These are phyloP conservation scores for Bombardia bombarda DNA, from an alignment of 495 filamentous ascomycete species.

Conservation along the genomic window DNA sequence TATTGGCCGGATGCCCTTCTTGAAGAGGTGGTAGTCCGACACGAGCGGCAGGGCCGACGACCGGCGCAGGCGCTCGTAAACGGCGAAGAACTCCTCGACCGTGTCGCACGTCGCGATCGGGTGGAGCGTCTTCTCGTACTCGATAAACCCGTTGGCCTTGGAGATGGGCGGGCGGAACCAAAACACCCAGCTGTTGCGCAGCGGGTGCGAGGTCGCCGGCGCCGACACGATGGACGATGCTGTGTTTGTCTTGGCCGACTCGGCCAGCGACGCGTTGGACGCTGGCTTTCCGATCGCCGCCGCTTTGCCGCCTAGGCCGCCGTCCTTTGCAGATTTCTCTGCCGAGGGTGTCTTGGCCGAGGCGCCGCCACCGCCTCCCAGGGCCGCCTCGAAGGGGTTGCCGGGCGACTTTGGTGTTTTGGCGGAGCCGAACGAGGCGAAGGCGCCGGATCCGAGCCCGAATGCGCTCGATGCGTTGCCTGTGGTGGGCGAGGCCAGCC, in stretches of 20 bases:
- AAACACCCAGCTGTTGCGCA: slow-evolving; percentile 89
- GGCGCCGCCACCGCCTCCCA: too few species aligned
- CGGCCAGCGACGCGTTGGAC: slow-evolving; percentile 34
- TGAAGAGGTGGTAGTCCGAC: slow-evolving; percentile 97
- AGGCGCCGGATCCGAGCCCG: slow-evolving; percentile 87
- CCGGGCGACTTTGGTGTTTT: slow-evolving; percentile 87
- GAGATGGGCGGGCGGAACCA: slow-evolving; percentile 94
- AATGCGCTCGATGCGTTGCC: slow-evolving; percentile 86
- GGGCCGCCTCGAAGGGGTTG: slow-evolving; percentile 63
- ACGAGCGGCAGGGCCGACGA: slow-evolving; percentile 84
- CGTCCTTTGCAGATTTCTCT: slow-evolving; percentile 48
- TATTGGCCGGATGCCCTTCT: slow-evolving; percentile 91
- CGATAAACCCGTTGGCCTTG: slow-evolving; percentile 78
- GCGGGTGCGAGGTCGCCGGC: slow-evolving; percentile 38
- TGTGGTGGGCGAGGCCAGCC: slow-evolving; percentile 80
- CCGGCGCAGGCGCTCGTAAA: slow-evolving; percentile 84
- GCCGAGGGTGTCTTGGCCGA: slow-evolving; percentile 55
- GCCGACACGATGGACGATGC: slow-evolving; percentile 16
- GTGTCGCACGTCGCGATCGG: slow-evolving; percentile 73
- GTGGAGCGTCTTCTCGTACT: slow-evolving; percentile 95
- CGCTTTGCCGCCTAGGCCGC: slow-evolving; percentile 35
- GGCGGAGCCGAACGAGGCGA: slow-evolving; percentile 85
- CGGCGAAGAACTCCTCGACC: slow-evolving; percentile 86
- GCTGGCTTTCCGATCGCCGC: slow-evolving; percentile 30
- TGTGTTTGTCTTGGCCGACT: slow-evolving; percentile 23